Conservation (phyloP, 2,329 filamentous ascomycete genomes). For the Bretziella fagacearum region DNA sequence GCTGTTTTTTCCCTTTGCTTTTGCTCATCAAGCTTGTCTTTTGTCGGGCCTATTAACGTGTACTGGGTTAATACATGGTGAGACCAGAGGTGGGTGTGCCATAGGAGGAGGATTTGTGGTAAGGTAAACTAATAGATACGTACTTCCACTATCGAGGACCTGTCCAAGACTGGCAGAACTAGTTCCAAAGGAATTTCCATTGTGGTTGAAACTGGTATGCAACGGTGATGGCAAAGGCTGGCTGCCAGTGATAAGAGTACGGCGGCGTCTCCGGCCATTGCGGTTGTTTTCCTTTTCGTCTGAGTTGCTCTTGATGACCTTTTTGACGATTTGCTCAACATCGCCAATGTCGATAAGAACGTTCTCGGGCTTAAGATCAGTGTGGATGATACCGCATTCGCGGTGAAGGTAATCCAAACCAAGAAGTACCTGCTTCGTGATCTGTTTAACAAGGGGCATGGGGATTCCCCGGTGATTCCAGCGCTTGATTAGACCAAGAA, state of each 20-base stretch:
- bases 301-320: constrained; percentile 70
- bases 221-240: constrained; percentile 90
- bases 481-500: constrained; percentile 87
- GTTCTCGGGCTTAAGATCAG: constrained; percentile 93
- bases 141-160: constrained; percentile 44
- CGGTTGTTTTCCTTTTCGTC: constrained; percentile 71
- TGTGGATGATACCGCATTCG: constrained; percentile 98
- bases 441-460: constrained; percentile 92
- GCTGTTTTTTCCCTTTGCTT: constrained; percentile 84
- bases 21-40: constrained; percentile 41
- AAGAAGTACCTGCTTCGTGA: constrained; percentile 92
- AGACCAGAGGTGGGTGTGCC: too few species aligned
- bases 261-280: constrained; percentile 73
- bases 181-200: constrained; percentile 18
- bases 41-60: constrained; percentile 6
- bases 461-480: constrained; percentile 98
- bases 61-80: too few species aligned
- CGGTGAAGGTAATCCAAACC: constrained; percentile 92
- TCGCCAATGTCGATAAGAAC: constrained; percentile 98
- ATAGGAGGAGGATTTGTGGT: too few species aligned
- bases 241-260: constrained; percentile 91
- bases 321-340: constrained; percentile 95
- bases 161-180: constrained; percentile 55
- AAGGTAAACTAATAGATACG: not conserved
- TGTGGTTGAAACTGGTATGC: constrained; percentile 74